Percentiles rank a stretch among this genome's conserved stretches.
These are phyloP conservation scores for Lactarius indigo DNA, from an alignment of 768 basidiomycete species.

Conservation along the genomic window DNA sequence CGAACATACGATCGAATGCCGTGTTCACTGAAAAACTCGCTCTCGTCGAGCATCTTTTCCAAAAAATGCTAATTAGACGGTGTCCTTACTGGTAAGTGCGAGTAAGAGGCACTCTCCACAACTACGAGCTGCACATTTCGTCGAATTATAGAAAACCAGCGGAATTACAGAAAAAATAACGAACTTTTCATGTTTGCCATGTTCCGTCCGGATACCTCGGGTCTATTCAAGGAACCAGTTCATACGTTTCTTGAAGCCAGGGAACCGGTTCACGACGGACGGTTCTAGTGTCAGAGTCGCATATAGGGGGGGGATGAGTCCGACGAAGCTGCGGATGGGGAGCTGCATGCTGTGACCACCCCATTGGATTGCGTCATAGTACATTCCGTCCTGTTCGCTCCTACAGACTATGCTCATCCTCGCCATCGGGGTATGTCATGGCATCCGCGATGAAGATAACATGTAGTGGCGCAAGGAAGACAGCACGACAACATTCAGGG, in stretches of 20 bases:
- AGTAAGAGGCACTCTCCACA: constrained; percentile 83
- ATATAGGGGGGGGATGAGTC: constrained; percentile 98
- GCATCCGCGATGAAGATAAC: constrained; percentile 99
- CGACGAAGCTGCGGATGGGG: constrained; percentile 91
- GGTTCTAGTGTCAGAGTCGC: constrained; percentile 94
- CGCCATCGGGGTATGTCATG: constrained; percentile 86
- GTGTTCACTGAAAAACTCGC: constrained; percentile 96
- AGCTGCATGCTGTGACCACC: constrained; percentile 83
- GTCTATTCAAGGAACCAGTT: constrained; percentile 98
- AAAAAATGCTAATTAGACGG: constrained; percentile 81
- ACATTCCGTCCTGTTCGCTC: constrained; percentile 97
- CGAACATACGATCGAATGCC: constrained; percentile 87
- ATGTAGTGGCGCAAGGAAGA: constrained; percentile 55
- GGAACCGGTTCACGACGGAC: constrained; percentile 80
- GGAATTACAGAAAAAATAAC: constrained; percentile 14
- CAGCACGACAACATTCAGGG: background rate
- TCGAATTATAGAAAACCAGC: constrained; percentile 27
- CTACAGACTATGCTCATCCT: constrained; percentile 79
- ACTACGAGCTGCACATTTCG: constrained; percentile 40
- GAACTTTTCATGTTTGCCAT: too few species aligned
- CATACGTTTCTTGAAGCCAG: constrained; percentile 97
- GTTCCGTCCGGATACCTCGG: constrained; percentile 78
- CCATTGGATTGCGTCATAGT: constrained; percentile 95
- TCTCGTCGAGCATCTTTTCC: constrained; percentile 96
- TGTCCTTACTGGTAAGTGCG: constrained; percentile 89